Evolutionary conservation across 2,329 filamentous ascomycete genomes (phyloP), one percentile per base, ranked within the genome.

Genomic region (Botrytis hyacinthi): DNA sequence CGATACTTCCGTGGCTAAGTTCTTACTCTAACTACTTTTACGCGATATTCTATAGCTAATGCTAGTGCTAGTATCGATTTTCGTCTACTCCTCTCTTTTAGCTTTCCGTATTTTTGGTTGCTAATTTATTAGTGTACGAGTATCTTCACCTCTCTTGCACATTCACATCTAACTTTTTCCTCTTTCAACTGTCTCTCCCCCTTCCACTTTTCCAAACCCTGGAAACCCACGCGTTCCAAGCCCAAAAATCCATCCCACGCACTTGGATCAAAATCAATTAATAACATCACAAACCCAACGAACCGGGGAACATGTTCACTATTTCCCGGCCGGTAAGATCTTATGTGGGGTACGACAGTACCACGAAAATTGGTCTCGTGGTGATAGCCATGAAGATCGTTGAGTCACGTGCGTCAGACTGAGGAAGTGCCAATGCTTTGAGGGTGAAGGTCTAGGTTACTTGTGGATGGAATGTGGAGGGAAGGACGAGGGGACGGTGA

Each of bases 241-340:
- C 35, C 35, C 35, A 6, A 62, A 62, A 40, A n/a, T n/a, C 26
- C 37, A 62, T 62, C 26, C 60, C 60, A 62, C 60, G 22, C 37
- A 26, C 60, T 62, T 62, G 60, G 60, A 62, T 62, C 60, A 37
- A 42, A 62, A 62, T 62, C 35, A 62, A 62, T 62, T 40, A 40
- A 40, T 62, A 62, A 62, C 6, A 62, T 62, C 35, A 37, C 59
- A 61, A 61, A 61, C 59, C 35, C 59, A 62, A 62, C 60, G 14
- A 62, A n/a, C 60, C 60, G 60, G 60, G 60, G 60, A 62, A n/a
- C 26, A 62, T 18, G 26, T n/a, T 62, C n/a, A 57, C 26, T 62
- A 26, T 40, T 62, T 62, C 60, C 60, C 60, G 60, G 60, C 60
- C 37, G 60, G 60, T 62, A 40, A 62, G 60, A 40, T 62, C 37